These are phyloP conservation scores for Xerophyta viscosa DNA, from an alignment of 106 monocot genomes.

Conservation along the genomic window DNA sequence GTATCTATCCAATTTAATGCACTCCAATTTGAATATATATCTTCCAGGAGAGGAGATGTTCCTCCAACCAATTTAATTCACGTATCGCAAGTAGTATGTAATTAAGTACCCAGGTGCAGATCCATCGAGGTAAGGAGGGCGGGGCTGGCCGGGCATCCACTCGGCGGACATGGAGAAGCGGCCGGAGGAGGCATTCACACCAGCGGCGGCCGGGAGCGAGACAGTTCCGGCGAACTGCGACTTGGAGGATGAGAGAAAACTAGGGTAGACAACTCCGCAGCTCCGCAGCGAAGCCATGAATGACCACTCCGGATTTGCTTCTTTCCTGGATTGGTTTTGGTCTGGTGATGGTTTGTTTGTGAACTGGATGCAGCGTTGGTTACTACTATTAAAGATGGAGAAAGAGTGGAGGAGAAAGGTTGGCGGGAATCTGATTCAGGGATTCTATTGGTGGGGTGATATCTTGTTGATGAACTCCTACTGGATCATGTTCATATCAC, in stretches of 20 bases:
- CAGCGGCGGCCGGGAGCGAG: conserved; percentile 18
- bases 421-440: neutral
- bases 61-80: too few relatives aligned
- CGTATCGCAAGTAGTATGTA: too few relatives aligned
- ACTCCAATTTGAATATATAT: too few relatives aligned
- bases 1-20: too few relatives aligned
- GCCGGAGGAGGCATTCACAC: too few relatives aligned
- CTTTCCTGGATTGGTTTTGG: too few relatives aligned
- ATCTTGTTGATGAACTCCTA: too few relatives aligned
- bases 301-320: too few relatives aligned
- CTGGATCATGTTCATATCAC: too few relatives aligned
- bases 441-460: neutral
- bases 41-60: too few relatives aligned
- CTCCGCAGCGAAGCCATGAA: conserved; percentile 29
- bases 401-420: neutral
- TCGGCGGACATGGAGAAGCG: conserved; percentile 90
- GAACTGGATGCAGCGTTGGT: neutral
- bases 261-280: conserved; percentile 56
- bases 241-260: conserved; percentile 62
- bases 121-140: conserved; percentile 86
- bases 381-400: neutral
- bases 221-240: conserved; percentile 52
- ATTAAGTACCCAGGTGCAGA: conserved; percentile 93
- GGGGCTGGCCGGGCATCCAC: conserved; percentile 98
- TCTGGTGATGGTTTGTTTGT: neutral